These are phyloP conservation scores for Pestalotiopsis sp. DNA, from an alignment of 2,329 filamentous ascomycete species.

Conservation along the genomic window DNA sequence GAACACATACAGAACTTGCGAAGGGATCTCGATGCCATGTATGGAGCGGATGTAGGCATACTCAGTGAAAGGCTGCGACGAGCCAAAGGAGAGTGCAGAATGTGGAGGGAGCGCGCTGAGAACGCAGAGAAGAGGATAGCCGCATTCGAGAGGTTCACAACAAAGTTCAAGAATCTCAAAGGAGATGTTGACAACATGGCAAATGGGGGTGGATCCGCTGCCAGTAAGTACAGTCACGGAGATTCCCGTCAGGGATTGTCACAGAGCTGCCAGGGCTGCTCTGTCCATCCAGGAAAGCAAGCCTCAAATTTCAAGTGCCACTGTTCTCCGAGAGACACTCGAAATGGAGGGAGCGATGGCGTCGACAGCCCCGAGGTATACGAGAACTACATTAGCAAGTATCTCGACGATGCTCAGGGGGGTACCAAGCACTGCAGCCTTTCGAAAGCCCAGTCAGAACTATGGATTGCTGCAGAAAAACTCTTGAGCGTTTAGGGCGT, in stretches of 20 bases:
- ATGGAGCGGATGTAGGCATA: constrained; percentile 44
- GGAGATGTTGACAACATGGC: neutral
- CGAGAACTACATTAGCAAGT: constrained; percentile 3
- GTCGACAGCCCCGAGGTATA: constrained; percentile 8
- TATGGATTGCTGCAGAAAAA: constrained; percentile 24
- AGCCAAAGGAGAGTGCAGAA: constrained; percentile 42
- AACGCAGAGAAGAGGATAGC: constrained; percentile 55
- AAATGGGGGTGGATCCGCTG: neutral
- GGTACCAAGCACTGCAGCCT: neutral
- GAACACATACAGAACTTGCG: constrained; percentile 50
- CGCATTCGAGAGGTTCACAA: constrained; percentile 47
- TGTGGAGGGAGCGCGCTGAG: constrained; percentile 59
- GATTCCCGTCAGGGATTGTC: neutral
- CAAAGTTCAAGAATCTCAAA: constrained; percentile 29
- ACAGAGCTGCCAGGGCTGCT: constrained; percentile 14
- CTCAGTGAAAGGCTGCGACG: constrained; percentile 51
- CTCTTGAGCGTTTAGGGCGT: constrained; percentile 13
- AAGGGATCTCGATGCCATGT: constrained; percentile 47
- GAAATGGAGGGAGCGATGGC: neutral
- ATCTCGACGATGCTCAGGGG: neutral
- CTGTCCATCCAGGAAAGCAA: constrained; percentile 17
- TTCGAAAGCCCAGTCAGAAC: constrained; percentile 9
- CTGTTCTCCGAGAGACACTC: constrained; percentile 10
- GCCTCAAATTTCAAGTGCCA: constrained; percentile 16
- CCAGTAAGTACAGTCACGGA: neutral